Evolutionary conservation across 169 alveolate genomes (phyloP).

Genomic region (Eimeria praecox): DNA sequence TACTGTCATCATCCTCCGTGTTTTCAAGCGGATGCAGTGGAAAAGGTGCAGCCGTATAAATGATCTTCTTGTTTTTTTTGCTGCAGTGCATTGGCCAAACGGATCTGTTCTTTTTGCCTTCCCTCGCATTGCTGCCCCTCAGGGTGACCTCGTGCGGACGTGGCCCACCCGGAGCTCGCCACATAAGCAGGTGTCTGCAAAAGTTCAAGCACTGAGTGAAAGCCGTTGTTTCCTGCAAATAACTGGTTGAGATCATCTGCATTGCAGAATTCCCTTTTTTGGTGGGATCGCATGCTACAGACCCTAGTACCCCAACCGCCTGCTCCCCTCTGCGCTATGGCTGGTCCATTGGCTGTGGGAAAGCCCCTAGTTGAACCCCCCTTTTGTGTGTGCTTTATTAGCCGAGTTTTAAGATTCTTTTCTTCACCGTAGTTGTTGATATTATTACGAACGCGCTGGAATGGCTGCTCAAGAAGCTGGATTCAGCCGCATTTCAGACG

Average conservation of each 20-base stretch:
- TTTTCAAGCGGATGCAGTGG: background rate
- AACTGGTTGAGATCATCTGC: background rate
- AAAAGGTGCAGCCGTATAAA: background rate
- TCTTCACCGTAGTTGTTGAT: background rate
- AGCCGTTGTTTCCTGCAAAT: background rate
- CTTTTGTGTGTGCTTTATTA: background rate
- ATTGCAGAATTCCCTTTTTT: background rate
- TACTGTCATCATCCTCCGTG: background rate
- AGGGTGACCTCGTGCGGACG: background rate
- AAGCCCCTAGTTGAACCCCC: background rate
- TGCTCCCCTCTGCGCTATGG: background rate
- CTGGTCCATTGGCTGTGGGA: background rate
- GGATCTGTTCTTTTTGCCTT: background rate
- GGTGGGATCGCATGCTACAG: background rate
- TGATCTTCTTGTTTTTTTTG: background rate
- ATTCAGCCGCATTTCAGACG: conserved; percentile 47
- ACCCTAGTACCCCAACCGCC: background rate
- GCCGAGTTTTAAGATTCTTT: background rate
- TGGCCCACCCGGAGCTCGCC: background rate
- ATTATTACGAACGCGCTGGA: background rate
- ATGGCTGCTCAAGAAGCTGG: conserved; percentile 64
- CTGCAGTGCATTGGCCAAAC: background rate
- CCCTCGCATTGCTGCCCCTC: background rate
- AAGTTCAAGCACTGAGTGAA: too few species aligned
- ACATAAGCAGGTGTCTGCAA: background rate